Percentiles rank a stretch among this genome's conserved stretches.
Evolutionary conservation across 495 filamentous ascomycete genomes (phyloP).

Genomic region (Penicillium lividum): DNA sequence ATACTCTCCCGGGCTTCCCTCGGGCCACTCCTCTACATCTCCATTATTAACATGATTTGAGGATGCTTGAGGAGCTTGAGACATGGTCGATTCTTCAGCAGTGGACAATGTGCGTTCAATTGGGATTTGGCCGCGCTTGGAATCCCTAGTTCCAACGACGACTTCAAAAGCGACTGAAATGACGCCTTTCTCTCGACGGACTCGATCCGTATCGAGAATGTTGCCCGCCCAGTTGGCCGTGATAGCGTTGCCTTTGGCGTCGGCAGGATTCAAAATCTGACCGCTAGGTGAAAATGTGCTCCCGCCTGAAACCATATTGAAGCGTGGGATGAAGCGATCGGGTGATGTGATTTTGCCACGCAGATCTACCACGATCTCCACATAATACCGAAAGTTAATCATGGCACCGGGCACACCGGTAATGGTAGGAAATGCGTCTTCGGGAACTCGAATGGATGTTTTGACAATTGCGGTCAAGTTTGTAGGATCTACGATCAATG

Average conservation of each 20-base stretch:
- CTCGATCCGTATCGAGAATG: constrained; percentile 85
- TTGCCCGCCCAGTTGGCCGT: constrained; percentile 65
- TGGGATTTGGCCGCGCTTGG: constrained; percentile 57
- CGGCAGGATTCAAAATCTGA: constrained; percentile 46
- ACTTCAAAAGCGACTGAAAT: constrained; percentile 81
- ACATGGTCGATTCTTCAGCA: constrained; percentile 24
- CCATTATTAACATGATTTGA: constrained; percentile 16
- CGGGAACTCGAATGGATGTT: constrained; percentile 80
- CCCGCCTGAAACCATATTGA: constrained; percentile 54
- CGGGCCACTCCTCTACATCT: constrained; percentile 34
- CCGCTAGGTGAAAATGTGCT: constrained; percentile 50
- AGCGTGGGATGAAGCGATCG: constrained; percentile 61
- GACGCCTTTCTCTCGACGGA: constrained; percentile 85
- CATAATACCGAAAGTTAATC: constrained; percentile 90
- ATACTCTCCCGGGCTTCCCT: constrained; percentile 35
- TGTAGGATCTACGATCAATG: constrained; percentile 78
- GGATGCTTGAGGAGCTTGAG: constrained; percentile 13
- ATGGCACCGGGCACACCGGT: constrained; percentile 82
- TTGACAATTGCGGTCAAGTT: constrained; percentile 76
- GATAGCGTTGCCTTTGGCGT: constrained; percentile 35
- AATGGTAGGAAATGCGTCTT: constrained; percentile 92
- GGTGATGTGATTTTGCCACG: constrained; percentile 78
- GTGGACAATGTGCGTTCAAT: constrained; percentile 30
- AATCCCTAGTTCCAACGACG: constrained; percentile 85
- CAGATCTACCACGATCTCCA: constrained; percentile 89